These are phyloP conservation scores for Monilinia fructicola DNA, from an alignment of 2,329 filamentous ascomycete species.

Conservation along the genomic window DNA sequence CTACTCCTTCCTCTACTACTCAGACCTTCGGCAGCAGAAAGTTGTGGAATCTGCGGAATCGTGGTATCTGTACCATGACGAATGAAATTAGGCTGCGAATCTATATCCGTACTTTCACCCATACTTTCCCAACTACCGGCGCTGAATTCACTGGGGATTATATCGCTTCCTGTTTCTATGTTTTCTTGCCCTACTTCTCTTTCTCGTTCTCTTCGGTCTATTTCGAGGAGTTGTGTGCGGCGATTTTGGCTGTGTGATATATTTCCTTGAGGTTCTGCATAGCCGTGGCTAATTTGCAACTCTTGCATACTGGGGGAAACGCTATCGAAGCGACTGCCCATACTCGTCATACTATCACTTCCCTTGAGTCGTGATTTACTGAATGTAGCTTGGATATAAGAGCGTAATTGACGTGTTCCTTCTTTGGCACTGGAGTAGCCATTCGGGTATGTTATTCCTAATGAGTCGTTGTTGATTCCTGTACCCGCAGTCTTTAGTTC, in stretches of 20 bases:
- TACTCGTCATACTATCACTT: constrained; percentile 29
- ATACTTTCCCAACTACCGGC: constrained; percentile 20
- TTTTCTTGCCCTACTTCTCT: constrained; percentile 2
- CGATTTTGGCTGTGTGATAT: constrained; percentile 5
- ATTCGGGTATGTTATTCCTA: constrained; percentile 33
- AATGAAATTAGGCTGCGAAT: constrained; percentile 24
- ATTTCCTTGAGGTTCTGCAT: neutral
- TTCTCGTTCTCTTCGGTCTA: constrained; percentile 6
- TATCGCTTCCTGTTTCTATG: neutral
- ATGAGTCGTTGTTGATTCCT: constrained; percentile 26
- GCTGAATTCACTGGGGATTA: constrained; percentile 7
- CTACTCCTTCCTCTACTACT: neutral
- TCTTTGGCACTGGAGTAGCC: constrained; percentile 35
- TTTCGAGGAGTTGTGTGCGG: constrained; percentile 22
- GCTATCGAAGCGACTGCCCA: constrained; percentile 37
- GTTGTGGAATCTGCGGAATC: neutral
- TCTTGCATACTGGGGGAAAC: constrained; percentile 28
- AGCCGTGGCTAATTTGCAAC: neutral
- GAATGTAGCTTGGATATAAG: constrained; percentile 32
- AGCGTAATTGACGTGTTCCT: constrained; percentile 35
- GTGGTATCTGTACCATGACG: constrained; percentile 6
- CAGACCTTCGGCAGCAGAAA: neutral
- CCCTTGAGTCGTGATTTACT: constrained; percentile 25
- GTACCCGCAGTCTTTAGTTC: constrained; percentile 23
- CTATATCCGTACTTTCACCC: constrained; percentile 1